Evolutionary conservation across 2,329 filamentous ascomycete genomes (phyloP).

Genomic region (Zymoseptoria tritici): DNA sequence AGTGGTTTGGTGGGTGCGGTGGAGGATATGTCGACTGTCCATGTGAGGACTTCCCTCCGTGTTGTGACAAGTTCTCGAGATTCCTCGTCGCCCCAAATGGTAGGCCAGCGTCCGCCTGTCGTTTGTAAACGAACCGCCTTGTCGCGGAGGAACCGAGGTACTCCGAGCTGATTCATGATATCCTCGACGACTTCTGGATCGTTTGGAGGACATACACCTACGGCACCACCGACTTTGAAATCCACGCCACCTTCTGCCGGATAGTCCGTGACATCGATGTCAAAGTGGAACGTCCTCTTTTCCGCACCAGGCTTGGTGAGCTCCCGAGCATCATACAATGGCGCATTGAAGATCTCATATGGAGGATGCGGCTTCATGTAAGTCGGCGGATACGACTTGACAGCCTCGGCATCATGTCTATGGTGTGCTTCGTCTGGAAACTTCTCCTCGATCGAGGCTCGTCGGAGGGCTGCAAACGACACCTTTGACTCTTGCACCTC

Average conservation of each 20-base stretch:
- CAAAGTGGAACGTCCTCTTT: slow-evolving; percentile 96
- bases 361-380: slow-evolving; percentile 95
- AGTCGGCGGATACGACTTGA: slow-evolving; percentile 62
- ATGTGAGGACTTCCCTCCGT: slow-evolving; percentile 82
- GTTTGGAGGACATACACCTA: slow-evolving; percentile 88
- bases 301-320: slow-evolving; percentile 82
- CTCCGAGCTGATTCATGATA: slow-evolving; percentile 70
- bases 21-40: slow-evolving; percentile 91
- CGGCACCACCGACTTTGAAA: slow-evolving; percentile 93
- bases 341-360: slow-evolving; percentile 85
- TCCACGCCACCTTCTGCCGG: slow-evolving; percentile 76
- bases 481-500: slow-evolving; percentile 69
- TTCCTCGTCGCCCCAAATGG: slow-evolving; percentile 91
- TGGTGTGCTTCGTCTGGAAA: slow-evolving; percentile 40
- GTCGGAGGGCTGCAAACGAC: slow-evolving; percentile 35
- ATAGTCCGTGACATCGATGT: slow-evolving; percentile 93
- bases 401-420: slow-evolving; percentile 34
- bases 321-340: slow-evolving; percentile 74
- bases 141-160: slow-evolving; percentile 76
- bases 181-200: slow-evolving; percentile 69
- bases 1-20: slow-evolving; percentile 84
- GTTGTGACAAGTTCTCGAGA: slow-evolving; percentile 82
- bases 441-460: slow-evolving; percentile 47
- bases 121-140: slow-evolving; percentile 76
- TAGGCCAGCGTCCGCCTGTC: slow-evolving; percentile 80